These are phyloP conservation scores for Populus alba DNA, from an alignment of 345 rosid species.

Conservation along the genomic window DNA sequence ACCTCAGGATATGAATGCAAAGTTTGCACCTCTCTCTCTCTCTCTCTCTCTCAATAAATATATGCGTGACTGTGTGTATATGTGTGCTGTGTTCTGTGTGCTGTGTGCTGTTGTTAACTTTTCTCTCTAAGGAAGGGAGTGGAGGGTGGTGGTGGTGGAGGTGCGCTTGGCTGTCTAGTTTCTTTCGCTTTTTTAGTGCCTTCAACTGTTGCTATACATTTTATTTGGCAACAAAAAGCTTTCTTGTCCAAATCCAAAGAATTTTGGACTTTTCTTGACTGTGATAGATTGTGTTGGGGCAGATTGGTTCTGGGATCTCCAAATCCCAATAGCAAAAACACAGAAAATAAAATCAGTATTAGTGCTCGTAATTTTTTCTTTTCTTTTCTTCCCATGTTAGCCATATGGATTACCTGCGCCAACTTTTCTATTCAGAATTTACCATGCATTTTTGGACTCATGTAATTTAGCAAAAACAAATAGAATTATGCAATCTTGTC, in stretches of 20 bases:
- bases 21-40: neutral
- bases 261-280: slow-evolving; percentile 6
- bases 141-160: slow-evolving; percentile 13
- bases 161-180: slow-evolving; percentile 15
- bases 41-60: neutral
- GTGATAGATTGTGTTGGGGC: slow-evolving; percentile 1
- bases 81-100: neutral
- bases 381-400: no score
- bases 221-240: neutral
- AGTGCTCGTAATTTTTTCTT: no score
- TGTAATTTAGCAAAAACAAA: no score
- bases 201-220: slow-evolving; percentile 20
- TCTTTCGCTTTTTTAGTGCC: slow-evolving; percentile 24
- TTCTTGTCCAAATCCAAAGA: neutral
- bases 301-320: neutral
- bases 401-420: neutral
- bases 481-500: neutral
- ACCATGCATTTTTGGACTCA: neutral
- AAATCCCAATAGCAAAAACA: neutral
- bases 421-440: neutral
- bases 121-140: neutral
- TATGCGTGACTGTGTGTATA: neutral
- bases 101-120: neutral
- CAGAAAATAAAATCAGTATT: neutral
- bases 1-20: neutral